phyloP scores from a whole-genome alignment of 2,329 filamentous ascomycete species.

The Alternaria atra region DNA sequence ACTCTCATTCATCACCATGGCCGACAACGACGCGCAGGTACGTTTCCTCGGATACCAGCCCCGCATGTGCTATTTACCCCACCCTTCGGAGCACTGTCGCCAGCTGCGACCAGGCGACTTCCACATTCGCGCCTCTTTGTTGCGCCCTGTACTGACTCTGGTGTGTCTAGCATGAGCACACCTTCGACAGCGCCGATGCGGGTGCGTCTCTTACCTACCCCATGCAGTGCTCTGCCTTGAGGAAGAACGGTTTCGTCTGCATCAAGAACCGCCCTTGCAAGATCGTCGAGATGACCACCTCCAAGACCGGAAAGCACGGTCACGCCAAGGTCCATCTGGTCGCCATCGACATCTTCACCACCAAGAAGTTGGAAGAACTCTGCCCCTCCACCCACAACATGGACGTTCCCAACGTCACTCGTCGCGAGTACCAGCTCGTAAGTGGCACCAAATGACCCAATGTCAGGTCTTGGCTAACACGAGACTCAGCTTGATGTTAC shows the following conservation, averaged over 20 bases:
- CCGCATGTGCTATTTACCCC: constrained; percentile 47
- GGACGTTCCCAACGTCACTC: constrained; percentile 94
- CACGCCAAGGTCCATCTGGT: constrained; percentile 99
- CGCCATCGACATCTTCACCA: constrained; percentile 98
- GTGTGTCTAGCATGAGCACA: constrained; percentile 63
- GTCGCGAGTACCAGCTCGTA: constrained; percentile 93
- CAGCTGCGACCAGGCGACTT: constrained; percentile 41
- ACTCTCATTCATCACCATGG: constrained; percentile 65
- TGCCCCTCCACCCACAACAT: constrained; percentile 97
- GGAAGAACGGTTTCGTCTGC: constrained; percentile 98
- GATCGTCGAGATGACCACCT: constrained; percentile 99
- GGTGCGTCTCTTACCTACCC: constrained; percentile 94
- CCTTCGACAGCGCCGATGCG: constrained; percentile 94
- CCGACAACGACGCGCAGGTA: constrained; percentile 71
- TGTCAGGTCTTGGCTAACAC: constrained; percentile 28
- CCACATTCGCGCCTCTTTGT: constrained; percentile 7
- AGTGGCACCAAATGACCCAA: constrained; percentile 56
- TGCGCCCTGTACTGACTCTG: constrained; percentile 27
- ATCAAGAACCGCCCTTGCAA: constrained; percentile 99
- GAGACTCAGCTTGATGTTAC: constrained; percentile 79
- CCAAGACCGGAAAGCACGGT: constrained; percentile 99
- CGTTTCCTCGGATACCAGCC: constrained; percentile 42
- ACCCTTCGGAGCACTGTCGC: constrained; percentile 47
- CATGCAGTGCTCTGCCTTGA: constrained; percentile 99
- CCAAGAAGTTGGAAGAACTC: constrained; percentile 99